These are phyloP conservation scores for Thinopyrum elongatum DNA, from an alignment of 176 grass and related monocot genomes.

Conservation along the genomic window DNA sequence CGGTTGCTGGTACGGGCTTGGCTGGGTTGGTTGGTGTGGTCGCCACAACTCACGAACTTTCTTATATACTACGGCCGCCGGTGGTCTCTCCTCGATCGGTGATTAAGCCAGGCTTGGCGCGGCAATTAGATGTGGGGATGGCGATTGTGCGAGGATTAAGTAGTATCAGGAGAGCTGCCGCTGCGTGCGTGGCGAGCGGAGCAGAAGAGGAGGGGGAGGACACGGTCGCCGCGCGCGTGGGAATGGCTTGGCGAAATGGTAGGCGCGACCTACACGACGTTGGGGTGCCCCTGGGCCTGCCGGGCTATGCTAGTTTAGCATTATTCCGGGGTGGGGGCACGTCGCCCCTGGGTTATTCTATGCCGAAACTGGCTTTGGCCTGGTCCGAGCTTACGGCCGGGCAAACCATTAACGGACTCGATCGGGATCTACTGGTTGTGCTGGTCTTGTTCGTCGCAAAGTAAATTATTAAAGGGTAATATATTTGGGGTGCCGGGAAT, in stretches of 20 bases:
- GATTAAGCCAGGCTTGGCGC: neutral
- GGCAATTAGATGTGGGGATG: conserved; percentile 2
- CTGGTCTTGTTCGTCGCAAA: too few species aligned
- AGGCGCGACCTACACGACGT: conserved; percentile 31
- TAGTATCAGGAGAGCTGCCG: too few species aligned
- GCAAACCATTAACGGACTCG: too few species aligned
- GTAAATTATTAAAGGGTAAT: too few species aligned
- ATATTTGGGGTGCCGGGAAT: neutral
- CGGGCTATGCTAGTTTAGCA: too few species aligned
- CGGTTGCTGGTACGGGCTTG: conserved; percentile 38
- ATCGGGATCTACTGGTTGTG: too few species aligned
- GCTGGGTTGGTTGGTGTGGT: conserved; percentile 24
- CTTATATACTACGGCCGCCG: conserved; percentile 25
- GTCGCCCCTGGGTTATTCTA: conserved; percentile 21
- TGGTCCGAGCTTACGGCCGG: conserved; percentile 18
- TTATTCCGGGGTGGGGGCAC: neutral
- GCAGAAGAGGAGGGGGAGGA: neutral
- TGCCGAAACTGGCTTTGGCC: neutral
- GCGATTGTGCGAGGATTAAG: conserved; percentile 7
- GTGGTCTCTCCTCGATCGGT: neutral
- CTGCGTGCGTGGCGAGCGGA: neutral
- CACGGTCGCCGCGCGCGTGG: conserved; percentile 39
- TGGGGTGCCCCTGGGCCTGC: too few species aligned
- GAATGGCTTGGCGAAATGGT: conserved; percentile 18
- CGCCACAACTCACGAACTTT: neutral